Evolutionary conservation across 176 grass and related monocot species (phyloP).

Genomic region (Hordeum marinum): DNA sequence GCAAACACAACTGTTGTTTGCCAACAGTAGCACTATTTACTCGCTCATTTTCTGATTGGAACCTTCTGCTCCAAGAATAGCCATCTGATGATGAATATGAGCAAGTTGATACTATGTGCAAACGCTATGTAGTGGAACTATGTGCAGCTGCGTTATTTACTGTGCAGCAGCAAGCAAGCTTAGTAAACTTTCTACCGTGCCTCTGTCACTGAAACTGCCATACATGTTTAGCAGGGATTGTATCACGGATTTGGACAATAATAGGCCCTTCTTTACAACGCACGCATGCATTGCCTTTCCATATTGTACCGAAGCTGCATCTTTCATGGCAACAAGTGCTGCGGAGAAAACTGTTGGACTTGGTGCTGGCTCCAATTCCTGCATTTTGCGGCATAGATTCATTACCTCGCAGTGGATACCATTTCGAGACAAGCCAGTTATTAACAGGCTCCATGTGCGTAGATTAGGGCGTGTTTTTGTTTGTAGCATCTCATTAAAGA

Average conservation of each 20-base stretch:
- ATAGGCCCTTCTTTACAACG: slow-evolving; percentile 34
- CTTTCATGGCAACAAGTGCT: slow-evolving; percentile 25
- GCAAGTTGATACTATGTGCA: background rate
- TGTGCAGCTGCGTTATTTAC: background rate
- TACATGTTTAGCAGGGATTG: slow-evolving; percentile 41
- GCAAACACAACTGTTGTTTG: background rate
- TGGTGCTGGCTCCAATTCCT: slow-evolving; percentile 42
- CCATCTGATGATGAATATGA: background rate
- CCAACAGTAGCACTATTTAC: background rate
- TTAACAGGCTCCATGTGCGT: slow-evolving; percentile 51
- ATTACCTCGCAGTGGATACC: slow-evolving; percentile 46
- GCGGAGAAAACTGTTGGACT: slow-evolving; percentile 69
- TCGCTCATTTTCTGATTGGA: slow-evolving; percentile 8
- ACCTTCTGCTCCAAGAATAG: background rate
- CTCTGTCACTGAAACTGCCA: slow-evolving; percentile 17
- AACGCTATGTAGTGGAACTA: background rate
- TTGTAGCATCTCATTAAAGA: slow-evolving; percentile 57
- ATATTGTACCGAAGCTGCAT: background rate
- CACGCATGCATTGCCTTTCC: slow-evolving; percentile 35
- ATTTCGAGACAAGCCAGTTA: slow-evolving; percentile 49
- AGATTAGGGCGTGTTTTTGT: slow-evolving; percentile 52
- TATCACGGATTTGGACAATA: slow-evolving; percentile 28
- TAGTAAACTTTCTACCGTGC: slow-evolving; percentile 22
- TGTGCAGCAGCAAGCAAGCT: slow-evolving; percentile 23
- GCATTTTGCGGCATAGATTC: slow-evolving; percentile 47